Base-by-base conservation (phyloP, 2,329 filamentous ascomycete species). In the Fusarium dlaminii region DNA sequence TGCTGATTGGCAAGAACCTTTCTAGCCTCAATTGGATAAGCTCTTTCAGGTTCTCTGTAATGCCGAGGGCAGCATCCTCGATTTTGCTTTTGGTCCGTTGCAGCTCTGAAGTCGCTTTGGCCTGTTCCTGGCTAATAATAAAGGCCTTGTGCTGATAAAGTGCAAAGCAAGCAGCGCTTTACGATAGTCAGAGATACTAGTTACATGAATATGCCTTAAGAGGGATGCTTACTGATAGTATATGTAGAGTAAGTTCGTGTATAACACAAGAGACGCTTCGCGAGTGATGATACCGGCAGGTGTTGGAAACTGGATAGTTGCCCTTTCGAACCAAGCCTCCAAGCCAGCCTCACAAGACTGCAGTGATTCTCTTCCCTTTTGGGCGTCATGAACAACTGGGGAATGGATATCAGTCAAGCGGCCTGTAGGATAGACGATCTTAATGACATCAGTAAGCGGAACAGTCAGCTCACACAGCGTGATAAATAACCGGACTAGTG, bases 31-130 rank as follows among this genome's bases (percentile, higher is more conserved):
- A n/a, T 22, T 73, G 56, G 13, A 72, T 63, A 14, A 72, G 43
- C 22, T 72, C 70, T 49, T 69, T 69, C 6, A 72, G 30, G 7
- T 72, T 66, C 3, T 69, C 67, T 4, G 70, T 72, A 24, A 72
- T 70, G 8, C 63, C 37, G 1, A 56, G 27, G 3, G 58, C 46
- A 22, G 60, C 57, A n/a, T 66, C 52, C 22, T 73, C 70, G 14
- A 72, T 32, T 14, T 63, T 40, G 6, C 29, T 29, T 45, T 46
- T 57, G 18, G 40, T 66, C 40, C 56, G 34, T 11, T 49, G 52
- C 24, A 68, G 32, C 9, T 27, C 56, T 14, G 52, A 30, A 13
- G 56, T 51, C 15, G 22, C 4, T 1, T 46, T 55, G 9, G 39
- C 17, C 8, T 49, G 61, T 30, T 57, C 45, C 14, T 60, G 57